phyloP scores from a whole-genome alignment of 1,284 basidiomycete genomes.

The Ustilago cynodontis region DNA sequence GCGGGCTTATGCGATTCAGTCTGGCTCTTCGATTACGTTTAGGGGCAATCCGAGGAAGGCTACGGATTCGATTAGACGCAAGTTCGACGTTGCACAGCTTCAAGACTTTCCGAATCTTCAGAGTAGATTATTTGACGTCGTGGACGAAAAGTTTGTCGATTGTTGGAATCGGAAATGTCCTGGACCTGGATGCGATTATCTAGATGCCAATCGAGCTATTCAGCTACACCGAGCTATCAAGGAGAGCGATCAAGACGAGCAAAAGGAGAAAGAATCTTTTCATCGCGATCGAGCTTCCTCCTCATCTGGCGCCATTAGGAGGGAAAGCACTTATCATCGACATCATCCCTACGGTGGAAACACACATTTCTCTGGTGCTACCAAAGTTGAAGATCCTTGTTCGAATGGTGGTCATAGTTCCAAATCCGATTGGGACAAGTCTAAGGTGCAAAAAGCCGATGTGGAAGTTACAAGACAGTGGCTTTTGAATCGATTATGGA shows the following conservation, averaged over 20 bases:
- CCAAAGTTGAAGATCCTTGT: conserved; percentile 17
- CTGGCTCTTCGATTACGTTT: conserved; percentile 55
- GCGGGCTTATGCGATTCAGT: conserved; percentile 60
- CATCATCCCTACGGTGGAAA: conserved; percentile 28
- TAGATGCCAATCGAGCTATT: conserved; percentile 46
- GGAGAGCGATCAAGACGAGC: conserved; percentile 47
- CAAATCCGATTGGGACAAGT: conserved; percentile 45
- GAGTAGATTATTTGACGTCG: conserved; percentile 49
- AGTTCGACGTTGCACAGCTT: conserved; percentile 53
- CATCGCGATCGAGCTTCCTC: conserved; percentile 6
- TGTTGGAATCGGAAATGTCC: conserved; percentile 62
- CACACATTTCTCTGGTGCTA: neutral
- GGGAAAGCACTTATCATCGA: conserved; percentile 7
- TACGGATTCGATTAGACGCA: conserved; percentile 46
- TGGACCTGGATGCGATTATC: conserved; percentile 47
- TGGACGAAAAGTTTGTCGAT: conserved; percentile 65
- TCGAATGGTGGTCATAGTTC: neutral
- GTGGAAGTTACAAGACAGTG: conserved; percentile 61
- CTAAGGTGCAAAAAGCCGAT: conserved; percentile 56
- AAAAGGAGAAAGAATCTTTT: conserved; percentile 41
- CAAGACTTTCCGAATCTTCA: conserved; percentile 59
- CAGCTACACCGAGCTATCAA: conserved; percentile 55
- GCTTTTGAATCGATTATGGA: conserved; percentile 59
- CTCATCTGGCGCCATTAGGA: conserved; percentile 12
- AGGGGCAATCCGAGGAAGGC: conserved; percentile 55